Base-by-base conservation (phyloP, 768 basidiomycete genomes). In the Pseudohyphozyma bogoriensis region DNA sequence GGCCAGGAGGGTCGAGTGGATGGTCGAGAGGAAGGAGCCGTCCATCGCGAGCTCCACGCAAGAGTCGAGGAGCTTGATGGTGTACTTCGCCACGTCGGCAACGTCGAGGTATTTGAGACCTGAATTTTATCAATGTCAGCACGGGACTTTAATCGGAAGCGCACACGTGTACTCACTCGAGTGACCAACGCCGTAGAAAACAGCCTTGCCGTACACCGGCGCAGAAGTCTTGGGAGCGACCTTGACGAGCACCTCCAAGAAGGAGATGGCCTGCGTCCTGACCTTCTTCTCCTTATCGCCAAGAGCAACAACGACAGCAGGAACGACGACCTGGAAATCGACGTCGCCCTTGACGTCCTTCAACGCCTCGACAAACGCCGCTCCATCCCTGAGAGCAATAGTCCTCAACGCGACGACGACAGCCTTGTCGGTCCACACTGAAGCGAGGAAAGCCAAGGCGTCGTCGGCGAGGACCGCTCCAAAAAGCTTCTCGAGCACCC, bases 391-490 rank as follows among this genome's bases (percentile, higher is more conserved):
- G 12, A 96, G 76, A 0, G 89, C 83, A 2, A 82, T 77, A 3
- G 79, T 58, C 74, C 78, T 60, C 77, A 78, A 51, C 24, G 72
- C 66, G 4, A 73, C 2, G 2, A 69, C 24, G 2, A 61, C 33
- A 11, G 53, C 13, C 3, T 62, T 18, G 15, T 65, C 56, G 3
- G 71, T 76, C 80, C 86, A 88, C 29, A 86, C 70, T 0, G 86
- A 85, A 0, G 85, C 81, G 15, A 99, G 80, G 77, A 99, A 93
- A 0, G 83, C 78, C 16, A 96, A 75, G 0, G 85, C 78, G 56
- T 84, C 85, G 67, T 10, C 76, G 60, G 42, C 89, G 52, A 83
- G 79, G 13, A 88, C 74, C 3, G 86, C 81, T 20, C 83, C 79
- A 32, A 85, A 72, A 3, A 96, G 74, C 1, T 84, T 82, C 2